A percentile compares a stretch with the other conserved stretches of the same genome.
phyloP scores from a whole-genome alignment of 2,329 filamentous ascomycete genomes.

The Penicillium sp. region DNA sequence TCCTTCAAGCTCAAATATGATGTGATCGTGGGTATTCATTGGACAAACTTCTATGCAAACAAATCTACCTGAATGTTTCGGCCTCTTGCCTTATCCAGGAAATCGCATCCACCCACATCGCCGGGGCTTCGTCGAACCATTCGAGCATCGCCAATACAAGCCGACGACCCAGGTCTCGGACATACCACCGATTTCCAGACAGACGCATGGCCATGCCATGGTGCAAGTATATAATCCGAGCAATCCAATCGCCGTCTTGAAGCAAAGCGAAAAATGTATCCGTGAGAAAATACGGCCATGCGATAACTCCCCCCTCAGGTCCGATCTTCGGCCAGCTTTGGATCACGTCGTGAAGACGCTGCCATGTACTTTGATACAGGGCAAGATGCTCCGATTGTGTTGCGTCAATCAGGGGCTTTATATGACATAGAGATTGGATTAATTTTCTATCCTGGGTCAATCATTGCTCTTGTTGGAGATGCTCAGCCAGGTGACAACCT shows the following conservation, averaged over 20 bases:
- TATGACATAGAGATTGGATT: slow-evolving; percentile 19
- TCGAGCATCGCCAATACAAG: slow-evolving; percentile 27
- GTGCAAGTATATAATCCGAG: slow-evolving; percentile 29
- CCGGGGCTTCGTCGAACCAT: slow-evolving; percentile 22
- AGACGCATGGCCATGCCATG: slow-evolving; percentile 30
- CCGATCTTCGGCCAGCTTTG: slow-evolving; percentile 27
- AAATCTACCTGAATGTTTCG: slow-evolving; percentile 12
- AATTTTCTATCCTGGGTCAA: slow-evolving; percentile 17
- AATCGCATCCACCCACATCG: slow-evolving; percentile 25
- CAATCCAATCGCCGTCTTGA: slow-evolving; percentile 28
- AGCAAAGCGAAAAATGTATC: slow-evolving; percentile 24
- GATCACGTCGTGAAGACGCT: slow-evolving; percentile 23
- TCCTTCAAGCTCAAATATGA: too few relatives aligned
- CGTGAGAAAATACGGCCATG: slow-evolving; percentile 28
- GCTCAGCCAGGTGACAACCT: not conserved
- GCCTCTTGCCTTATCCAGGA: slow-evolving; percentile 25
- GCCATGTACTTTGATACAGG: slow-evolving; percentile 24
- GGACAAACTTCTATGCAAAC: not conserved
- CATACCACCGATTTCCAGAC: slow-evolving; percentile 31
- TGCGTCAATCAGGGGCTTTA: slow-evolving; percentile 17
- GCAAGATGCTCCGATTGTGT: slow-evolving; percentile 10
- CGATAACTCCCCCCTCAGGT: slow-evolving; percentile 27
- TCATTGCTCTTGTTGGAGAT: not conserved
- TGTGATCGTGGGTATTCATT: too few relatives aligned
- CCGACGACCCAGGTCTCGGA: slow-evolving; percentile 29